Evolutionary conservation across 495 filamentous ascomycete species (phyloP).

Genomic region (Sordaria brevicollis): DNA sequence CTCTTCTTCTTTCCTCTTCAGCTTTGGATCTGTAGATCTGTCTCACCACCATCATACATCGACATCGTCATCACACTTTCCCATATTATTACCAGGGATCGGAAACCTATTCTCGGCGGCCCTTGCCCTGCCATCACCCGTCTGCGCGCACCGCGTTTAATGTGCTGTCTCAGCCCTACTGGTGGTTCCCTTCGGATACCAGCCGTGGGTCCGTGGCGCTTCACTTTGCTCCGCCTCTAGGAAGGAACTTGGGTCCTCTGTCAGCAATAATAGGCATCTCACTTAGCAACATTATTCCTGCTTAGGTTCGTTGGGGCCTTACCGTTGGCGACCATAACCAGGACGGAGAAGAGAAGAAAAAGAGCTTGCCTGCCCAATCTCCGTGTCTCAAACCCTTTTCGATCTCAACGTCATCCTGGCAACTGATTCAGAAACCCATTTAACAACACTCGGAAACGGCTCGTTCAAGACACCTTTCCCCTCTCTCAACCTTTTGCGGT

Average conservation of each 20-base stretch:
- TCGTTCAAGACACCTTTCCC: neutral
- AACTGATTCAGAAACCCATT: neutral
- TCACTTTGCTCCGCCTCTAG: neutral
- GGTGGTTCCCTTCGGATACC: neutral
- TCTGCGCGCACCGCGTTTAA: neutral
- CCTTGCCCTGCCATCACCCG: neutral
- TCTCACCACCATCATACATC: neutral
- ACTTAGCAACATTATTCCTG: neutral
- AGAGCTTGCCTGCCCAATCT: conserved; percentile 8
- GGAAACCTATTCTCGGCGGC: neutral
- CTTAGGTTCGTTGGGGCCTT: neutral
- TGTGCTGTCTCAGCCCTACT: neutral
- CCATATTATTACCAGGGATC: neutral
- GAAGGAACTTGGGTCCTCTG: neutral
- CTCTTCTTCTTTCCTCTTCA: neutral
- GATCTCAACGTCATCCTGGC: neutral
- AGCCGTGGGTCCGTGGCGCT: neutral
- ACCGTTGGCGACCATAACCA: neutral
- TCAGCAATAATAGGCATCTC: neutral
- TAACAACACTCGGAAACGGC: neutral
- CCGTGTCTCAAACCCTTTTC: neutral
- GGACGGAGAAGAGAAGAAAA: conserved; percentile 9
- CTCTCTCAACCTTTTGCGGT: neutral
- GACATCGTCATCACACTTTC: neutral
- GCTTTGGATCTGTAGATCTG: neutral